Evolutionary conservation across 805 yeast species (phyloP).

Genomic region (Metschnikowia lochheadii): DNA sequence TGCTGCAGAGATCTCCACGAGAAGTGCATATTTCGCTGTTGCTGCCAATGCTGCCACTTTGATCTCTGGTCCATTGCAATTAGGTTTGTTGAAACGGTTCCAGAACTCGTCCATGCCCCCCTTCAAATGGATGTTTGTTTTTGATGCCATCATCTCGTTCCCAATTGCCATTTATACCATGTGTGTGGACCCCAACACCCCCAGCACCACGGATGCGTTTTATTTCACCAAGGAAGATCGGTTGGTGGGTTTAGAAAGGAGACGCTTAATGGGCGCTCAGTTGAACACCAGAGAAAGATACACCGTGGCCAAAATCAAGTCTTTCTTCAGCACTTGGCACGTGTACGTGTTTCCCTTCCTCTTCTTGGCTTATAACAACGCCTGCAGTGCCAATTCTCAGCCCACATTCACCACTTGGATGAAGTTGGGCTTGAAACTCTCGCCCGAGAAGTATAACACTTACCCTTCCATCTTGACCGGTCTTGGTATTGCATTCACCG

Average conservation of each 20-base stretch:
- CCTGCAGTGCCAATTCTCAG: slow-evolving; percentile 30
- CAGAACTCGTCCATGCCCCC: slow-evolving; percentile 21
- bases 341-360: slow-evolving; percentile 40
- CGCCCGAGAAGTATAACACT: slow-evolving; percentile 33
- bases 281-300: slow-evolving; percentile 37
- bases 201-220: slow-evolving; percentile 31
- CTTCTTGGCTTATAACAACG: slow-evolving; percentile 36
- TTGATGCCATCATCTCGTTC: slow-evolving; percentile 31
- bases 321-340: slow-evolving; percentile 48
- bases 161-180: slow-evolving; percentile 32
- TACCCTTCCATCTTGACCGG: slow-evolving; percentile 40
- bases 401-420: slow-evolving; percentile 48
- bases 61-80: slow-evolving; percentile 34
- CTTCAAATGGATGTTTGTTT: slow-evolving; percentile 34
- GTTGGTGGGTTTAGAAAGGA: slow-evolving; percentile 44
- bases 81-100: slow-evolving; percentile 24
- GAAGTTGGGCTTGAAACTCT: slow-evolving; percentile 29
- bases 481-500: slow-evolving; percentile 34
- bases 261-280: slow-evolving; percentile 32
- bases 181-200: slow-evolving; percentile 32
- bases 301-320: slow-evolving; percentile 36
- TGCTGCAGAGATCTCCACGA: slow-evolving; percentile 24
- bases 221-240: slow-evolving; percentile 27
- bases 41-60: slow-evolving; percentile 26
- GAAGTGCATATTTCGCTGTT: slow-evolving; percentile 30